Evolutionary conservation across 1,139 yeast species (phyloP), one percentile per base, ranked within the genome.

Genomic region (Sugiyamaella pinicola): DNA sequence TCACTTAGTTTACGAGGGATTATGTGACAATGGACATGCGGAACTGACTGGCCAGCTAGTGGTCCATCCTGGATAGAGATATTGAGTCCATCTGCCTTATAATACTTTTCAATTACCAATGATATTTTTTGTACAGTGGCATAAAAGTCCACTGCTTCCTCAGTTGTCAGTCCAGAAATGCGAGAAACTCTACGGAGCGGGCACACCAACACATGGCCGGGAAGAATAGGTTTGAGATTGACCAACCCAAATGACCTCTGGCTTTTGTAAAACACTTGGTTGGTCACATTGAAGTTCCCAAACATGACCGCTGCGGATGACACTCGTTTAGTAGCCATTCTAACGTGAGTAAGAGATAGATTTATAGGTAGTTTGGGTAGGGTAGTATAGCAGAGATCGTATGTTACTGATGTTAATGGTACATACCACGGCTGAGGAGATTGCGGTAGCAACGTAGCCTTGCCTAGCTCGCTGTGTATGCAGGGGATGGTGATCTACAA

Each of bases 21-120:
- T 15, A 93, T 72, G 68, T 93, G 99, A 31, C 96, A 85, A 68
- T 93, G 99, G 24, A 93, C 77, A 69, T 93, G 99, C 2, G 96
- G 96, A 1, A 93, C 84, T 15, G 93, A 82, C 67, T 93, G 99
- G 3, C 99, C 99, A 1, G 97, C 93, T 52, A 88, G 89, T 0
- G 93, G 88, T 0, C 99, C 99, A 67, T 93, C 99, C 67, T 93
- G 99, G 54, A 93, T 88, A 13, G 97, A 90, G 28, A 93, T 79
- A 65, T 93, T 93, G 56, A 89, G 69, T 0, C 96, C 75, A 61
- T 90, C 95, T 0, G 96, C 95, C 43, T 82, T 76, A 67, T 85
- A 90, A 13, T 77, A 72, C 55, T 75, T 66, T 58, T 78, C 82
- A 26, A 93, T 83, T 59, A 87, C 85, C 53, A 72, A 70, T 57